Conservation (phyloP, 2,329 filamentous ascomycete species). For the Penicillium sp. region DNA sequence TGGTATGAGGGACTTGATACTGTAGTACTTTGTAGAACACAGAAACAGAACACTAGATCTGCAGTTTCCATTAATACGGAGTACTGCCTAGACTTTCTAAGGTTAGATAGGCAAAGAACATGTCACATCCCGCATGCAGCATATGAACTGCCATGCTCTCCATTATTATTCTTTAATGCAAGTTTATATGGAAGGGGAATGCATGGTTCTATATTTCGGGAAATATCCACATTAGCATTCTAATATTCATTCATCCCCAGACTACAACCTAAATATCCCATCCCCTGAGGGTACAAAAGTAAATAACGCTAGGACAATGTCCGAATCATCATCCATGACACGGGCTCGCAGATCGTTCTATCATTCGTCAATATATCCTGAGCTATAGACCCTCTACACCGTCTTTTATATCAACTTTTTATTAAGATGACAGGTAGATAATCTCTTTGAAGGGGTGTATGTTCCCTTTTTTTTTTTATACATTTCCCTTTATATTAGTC, state of each 20-base stretch:
- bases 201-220: not conserved
- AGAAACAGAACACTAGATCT: not conserved
- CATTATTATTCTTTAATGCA: not conserved
- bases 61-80: not conserved
- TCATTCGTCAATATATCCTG: conserved; percentile 26
- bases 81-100: not conserved
- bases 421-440: not conserved
- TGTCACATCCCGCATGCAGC: not conserved
- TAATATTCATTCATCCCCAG: not conserved
- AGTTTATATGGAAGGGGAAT: not conserved
- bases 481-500: not conserved
- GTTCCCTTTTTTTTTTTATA: not conserved
- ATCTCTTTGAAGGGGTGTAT: not conserved
- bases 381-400: conserved; percentile 11
- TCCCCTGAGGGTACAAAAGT: not conserved
- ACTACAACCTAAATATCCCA: not conserved
- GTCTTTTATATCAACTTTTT: conserved; percentile 16
- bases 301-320: not conserved
- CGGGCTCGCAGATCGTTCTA: conserved; percentile 21
- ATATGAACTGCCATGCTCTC: not conserved
- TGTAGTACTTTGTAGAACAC: not conserved
- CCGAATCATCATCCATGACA: conserved; percentile 10
- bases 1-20: not conserved
- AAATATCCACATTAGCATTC: not conserved
- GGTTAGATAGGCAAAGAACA: not conserved